phyloP scores from a whole-genome alignment of 768 basidiomycete species.

The Antrodiella citrinella region DNA sequence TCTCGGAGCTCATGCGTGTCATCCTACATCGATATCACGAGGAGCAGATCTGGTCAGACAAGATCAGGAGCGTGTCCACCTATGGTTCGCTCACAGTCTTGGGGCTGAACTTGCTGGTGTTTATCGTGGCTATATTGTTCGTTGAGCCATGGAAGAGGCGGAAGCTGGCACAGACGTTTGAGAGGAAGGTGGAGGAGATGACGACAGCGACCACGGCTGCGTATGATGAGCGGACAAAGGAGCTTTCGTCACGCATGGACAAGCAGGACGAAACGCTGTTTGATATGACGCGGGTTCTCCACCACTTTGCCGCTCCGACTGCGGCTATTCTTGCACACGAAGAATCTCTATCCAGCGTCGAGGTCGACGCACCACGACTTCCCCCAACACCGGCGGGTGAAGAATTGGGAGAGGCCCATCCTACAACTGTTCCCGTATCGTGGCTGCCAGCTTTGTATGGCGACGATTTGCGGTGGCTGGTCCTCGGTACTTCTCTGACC shows the following conservation, averaged over 20 bases:
- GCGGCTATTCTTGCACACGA: constrained; percentile 10
- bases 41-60: constrained; percentile 99
- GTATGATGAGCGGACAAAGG: constrained; percentile 40
- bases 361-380: background rate
- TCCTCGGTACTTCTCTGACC: background rate
- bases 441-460: background rate
- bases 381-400: background rate
- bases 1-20: constrained; percentile 77
- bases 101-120: constrained; percentile 83
- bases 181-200: constrained; percentile 62
- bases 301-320: constrained; percentile 7
- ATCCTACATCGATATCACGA: constrained; percentile 95
- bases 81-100: constrained; percentile 86
- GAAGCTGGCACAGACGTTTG: constrained; percentile 81
- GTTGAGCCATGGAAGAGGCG: constrained; percentile 97
- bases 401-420: background rate
- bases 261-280: constrained; percentile 34
- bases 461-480: background rate
- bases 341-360: background rate
- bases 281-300: constrained; percentile 19
- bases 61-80: constrained; percentile 91
- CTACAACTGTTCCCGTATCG: background rate
- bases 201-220: constrained; percentile 20
- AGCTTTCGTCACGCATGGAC: constrained; percentile 40
- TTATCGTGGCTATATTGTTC: constrained; percentile 79